phyloP scores from a whole-genome alignment of 2,329 filamentous ascomycete genomes.

The Calycina herbarum region DNA sequence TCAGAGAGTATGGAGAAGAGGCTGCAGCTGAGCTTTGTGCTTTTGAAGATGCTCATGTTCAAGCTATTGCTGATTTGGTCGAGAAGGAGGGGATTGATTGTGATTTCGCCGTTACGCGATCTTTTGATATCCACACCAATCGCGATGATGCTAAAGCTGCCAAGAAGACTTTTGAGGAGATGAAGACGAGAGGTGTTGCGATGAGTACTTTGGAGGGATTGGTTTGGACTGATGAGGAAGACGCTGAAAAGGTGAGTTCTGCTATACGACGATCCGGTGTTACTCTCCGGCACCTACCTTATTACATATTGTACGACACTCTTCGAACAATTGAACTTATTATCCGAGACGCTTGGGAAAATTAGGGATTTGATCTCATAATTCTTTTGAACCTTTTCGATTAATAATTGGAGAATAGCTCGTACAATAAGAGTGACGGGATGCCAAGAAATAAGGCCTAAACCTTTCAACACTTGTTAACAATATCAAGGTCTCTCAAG shows the following conservation, averaged over 20 bases:
- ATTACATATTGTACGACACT: not conserved
- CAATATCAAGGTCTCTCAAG: conserved; percentile 20
- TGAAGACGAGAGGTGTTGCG: conserved; percentile 12
- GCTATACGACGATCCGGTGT: not conserved
- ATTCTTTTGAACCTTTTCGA: no score
- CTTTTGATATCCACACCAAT: conserved; percentile 40
- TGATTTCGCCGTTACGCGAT: conserved; percentile 42
- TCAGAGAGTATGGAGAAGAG: conserved; percentile 38
- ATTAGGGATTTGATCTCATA: not conserved
- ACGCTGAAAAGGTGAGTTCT: conserved; percentile 23
- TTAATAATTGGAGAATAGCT: not conserved
- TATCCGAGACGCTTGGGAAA: conserved; percentile 26
- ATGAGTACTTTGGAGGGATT: conserved; percentile 22
- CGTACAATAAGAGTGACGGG: not conserved
- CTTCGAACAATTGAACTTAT: conserved; percentile 14
- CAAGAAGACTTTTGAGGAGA: conserved; percentile 16
- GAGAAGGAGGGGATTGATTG: conserved; percentile 45
- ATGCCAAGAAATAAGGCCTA: conserved; percentile 10
- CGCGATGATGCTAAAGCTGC: conserved; percentile 32
- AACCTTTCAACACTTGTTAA: not conserved
- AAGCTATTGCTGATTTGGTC: conserved; percentile 41
- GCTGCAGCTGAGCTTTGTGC: conserved; percentile 41
- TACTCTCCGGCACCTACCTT: not conserved
- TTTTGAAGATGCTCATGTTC: conserved; percentile 44
- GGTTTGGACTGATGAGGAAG: conserved; percentile 14